These are phyloP conservation scores for Magnolia kwangsiensis DNA, from an alignment of 164 flowering plant genomes.

Conservation along the genomic window DNA sequence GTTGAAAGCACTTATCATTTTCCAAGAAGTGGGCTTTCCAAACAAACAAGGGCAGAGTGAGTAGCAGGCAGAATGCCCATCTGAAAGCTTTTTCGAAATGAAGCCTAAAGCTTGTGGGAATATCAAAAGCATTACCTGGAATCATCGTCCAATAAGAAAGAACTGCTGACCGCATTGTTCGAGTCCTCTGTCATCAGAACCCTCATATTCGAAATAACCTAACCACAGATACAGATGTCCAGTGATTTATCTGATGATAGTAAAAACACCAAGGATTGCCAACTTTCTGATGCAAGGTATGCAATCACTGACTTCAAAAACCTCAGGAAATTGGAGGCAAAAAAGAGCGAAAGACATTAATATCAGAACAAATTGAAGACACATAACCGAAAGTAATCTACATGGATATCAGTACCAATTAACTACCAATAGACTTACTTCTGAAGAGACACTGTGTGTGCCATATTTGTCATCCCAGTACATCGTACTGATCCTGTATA, in stretches of 20 bases:
- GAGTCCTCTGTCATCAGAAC: conserved; percentile 90
- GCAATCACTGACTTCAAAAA: neutral
- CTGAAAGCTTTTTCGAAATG: no score
- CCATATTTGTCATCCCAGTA: conserved; percentile 99
- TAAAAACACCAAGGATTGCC: neutral
- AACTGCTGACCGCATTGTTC: conserved; percentile 81
- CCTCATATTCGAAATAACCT: conserved; percentile 96
- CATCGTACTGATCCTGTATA: conserved; percentile 97
- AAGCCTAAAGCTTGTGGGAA: no score
- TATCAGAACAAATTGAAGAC: neutral
- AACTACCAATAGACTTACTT: conserved; percentile 43
- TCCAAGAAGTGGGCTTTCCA: no score
- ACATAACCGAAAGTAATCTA: neutral
- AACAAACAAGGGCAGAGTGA: no score
- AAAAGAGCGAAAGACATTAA: neutral
- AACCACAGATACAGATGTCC: conserved; percentile 2
- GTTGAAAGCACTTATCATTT: no score
- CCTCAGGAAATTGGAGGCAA: neutral
- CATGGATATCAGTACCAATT: neutral
- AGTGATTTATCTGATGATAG: conserved; percentile 2
- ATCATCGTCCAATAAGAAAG: conserved; percentile 87
- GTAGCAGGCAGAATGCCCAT: no score
- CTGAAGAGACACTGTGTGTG: conserved; percentile 90
- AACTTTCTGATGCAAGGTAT: neutral
- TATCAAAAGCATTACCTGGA: conserved; percentile 54